Base-by-base conservation (phyloP, 257 asterid species). In the Solanum sitiens region DNA sequence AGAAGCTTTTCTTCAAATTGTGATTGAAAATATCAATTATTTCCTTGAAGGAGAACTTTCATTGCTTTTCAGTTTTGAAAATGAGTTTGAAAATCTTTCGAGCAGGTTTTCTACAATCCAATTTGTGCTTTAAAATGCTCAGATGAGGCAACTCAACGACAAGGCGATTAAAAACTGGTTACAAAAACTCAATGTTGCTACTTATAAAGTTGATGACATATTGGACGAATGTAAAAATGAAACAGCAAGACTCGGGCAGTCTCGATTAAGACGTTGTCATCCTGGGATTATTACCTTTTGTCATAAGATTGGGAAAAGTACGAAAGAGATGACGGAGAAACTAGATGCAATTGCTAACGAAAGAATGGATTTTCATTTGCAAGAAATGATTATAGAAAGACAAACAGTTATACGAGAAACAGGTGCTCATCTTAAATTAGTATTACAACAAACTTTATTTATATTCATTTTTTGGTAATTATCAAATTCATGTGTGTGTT, bases 301-400 rank as follows among this genome's bases (percentile, higher is more conserved):
- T 7, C 73, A 8, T 45, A 91, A 77, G 39, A 59, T 91, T 30
- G 93, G 84, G 6, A 67, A 56, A 13, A 87, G 87, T 85, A 74
- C 87, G 25, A 87, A 79, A 63, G n/a, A 74, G 44, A 65, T 75
- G 33, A 50, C 45, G 3, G 27, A 23, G 9, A 89, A 88, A 39
- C 8, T 91, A 86, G 86, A 89, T 35, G 67, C 10, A 2, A 50
- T 91, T 63, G 86, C 88, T 50, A 87, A 40, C 2, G 92, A 89
- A 35, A 75, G 86, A 9, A n/a, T 9, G 21, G 86, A 86, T 47
- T 82, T 90, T 71, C 90, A 73, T 73, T 67, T 89, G 65, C 79
- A 40, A 2, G 90, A 87, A 47, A 42, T 1, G 7, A 18, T 72
- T 35, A 27, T 27, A 30, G 25, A 32, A 15, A 33, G 4, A 72